Conservation (phyloP, 1,139 yeast species). For the Suhomyces kunorum region DNA sequence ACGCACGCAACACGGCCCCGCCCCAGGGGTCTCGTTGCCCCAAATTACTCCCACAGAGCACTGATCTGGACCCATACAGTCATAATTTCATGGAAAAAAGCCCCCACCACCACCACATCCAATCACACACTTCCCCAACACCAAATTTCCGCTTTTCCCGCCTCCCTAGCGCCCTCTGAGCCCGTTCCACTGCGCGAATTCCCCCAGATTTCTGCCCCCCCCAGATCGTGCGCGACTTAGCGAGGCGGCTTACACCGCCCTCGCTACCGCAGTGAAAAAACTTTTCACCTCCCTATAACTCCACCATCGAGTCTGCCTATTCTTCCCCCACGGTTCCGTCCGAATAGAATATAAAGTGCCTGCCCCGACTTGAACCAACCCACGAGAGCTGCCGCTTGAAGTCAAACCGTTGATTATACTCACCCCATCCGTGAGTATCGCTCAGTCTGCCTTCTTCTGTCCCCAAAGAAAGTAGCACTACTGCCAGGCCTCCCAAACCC, state of each 20-base stretch:
- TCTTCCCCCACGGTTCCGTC: conserved; percentile 1
- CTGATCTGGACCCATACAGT: no score
- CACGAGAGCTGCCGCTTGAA: conserved; percentile 58
- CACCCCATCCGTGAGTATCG: conserved; percentile 36
- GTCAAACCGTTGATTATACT: conserved; percentile 29
- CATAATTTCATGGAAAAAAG: no score
- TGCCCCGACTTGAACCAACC: conserved; percentile 12
- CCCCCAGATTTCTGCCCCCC: not conserved
- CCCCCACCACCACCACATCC: not conserved
- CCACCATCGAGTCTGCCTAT: conserved; percentile 4
- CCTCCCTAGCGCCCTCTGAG: not conserved
- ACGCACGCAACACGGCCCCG: no score
- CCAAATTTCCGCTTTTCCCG: not conserved
- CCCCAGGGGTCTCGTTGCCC: no score
- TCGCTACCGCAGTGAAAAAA: conserved; percentile 3
- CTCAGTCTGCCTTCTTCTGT: conserved; percentile 17
- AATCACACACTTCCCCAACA: no score
- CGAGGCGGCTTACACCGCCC: no score
- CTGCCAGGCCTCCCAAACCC: conserved; percentile 2
- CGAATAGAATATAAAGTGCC: conserved; percentile 13
- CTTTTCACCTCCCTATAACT: conserved; percentile 1
- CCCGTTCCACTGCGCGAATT: not conserved
- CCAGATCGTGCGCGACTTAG: not conserved
- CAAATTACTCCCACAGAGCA: no score
- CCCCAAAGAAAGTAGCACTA: conserved; percentile 17